Percentiles rank a stretch among this genome's conserved stretches.
Conservation (phyloP, 2,329 filamentous ascomycete species). For the Fusarium caatingaense region DNA sequence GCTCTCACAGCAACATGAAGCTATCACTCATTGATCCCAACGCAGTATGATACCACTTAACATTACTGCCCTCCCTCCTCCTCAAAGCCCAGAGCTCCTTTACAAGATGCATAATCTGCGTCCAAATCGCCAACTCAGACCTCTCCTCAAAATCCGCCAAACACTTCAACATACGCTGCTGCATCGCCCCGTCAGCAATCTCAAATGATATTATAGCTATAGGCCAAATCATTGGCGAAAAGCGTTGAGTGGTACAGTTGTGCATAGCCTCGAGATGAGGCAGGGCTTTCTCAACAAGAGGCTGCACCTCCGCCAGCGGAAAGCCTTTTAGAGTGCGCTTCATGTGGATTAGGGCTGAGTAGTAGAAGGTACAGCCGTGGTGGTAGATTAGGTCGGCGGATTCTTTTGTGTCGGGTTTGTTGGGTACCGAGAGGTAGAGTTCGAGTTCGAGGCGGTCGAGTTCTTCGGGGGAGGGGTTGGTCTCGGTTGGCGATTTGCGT, state of each 20-base stretch:
- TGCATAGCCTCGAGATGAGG: conserved; percentile 38
- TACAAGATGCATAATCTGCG: conserved; percentile 32
- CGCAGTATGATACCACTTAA: conserved; percentile 41
- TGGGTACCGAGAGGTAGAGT: conserved; percentile 35
- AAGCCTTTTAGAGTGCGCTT: conserved; percentile 42
- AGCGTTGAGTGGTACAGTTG: conserved; percentile 28
- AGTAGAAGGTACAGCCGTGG: conserved; percentile 43
- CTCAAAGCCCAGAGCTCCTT: conserved; percentile 39
- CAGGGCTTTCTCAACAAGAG: conserved; percentile 41
- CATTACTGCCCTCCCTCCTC: conserved; percentile 21
- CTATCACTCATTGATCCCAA: conserved; percentile 39
- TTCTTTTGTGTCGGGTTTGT: conserved; percentile 34
- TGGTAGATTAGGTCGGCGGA: conserved; percentile 40
- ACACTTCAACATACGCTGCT: conserved; percentile 41
- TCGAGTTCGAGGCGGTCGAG: conserved; percentile 41
- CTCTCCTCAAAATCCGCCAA: conserved; percentile 28
- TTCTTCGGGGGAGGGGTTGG: conserved; percentile 12
- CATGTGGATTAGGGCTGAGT: conserved; percentile 42
- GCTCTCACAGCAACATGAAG: conserved; percentile 36
- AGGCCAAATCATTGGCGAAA: conserved; percentile 44
- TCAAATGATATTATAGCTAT: conserved; percentile 42
- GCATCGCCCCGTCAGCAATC: conserved; percentile 16
- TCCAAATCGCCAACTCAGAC: conserved; percentile 40
- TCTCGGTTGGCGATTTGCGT: conserved; percentile 6
- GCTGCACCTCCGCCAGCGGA: conserved; percentile 37